phyloP scores from a whole-genome alignment of 2,329 filamentous ascomycete species.

The Penicillium hesseltinei region DNA sequence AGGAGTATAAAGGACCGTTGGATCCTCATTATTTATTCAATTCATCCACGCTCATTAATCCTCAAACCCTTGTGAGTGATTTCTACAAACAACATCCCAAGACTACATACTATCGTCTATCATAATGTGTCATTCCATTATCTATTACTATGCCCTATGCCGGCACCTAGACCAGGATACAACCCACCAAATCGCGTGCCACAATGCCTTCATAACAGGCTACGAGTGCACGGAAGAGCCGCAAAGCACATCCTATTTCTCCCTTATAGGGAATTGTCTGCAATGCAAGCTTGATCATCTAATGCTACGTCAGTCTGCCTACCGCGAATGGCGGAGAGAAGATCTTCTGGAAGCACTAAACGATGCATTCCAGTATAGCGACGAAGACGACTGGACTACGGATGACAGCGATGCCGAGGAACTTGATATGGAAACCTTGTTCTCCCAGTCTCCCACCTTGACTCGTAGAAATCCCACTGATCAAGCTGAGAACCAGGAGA shows the following conservation, averaged over 20 bases:
- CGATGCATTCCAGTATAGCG: neutral
- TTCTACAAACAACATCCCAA: neutral
- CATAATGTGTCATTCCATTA: conserved; percentile 26
- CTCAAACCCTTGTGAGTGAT: neutral
- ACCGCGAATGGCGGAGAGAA: neutral
- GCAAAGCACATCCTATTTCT: conserved; percentile 1
- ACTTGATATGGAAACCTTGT: neutral
- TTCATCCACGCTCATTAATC: neutral
- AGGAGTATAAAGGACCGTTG: neutral
- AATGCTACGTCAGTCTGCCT: neutral
- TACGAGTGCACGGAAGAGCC: conserved; percentile 14
- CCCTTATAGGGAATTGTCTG: conserved; percentile 17
- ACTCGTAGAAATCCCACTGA: too few species aligned
- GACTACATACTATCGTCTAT: neutral
- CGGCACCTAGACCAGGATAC: conserved; percentile 14
- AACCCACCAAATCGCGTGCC: conserved; percentile 18
- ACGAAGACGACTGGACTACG: neutral
- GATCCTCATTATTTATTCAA: neutral
- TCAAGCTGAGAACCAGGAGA: neutral
- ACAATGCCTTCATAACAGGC: conserved; percentile 10
- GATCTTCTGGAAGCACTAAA: neutral
- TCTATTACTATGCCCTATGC: conserved; percentile 27
- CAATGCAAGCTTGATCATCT: neutral
- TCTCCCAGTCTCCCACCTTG: neutral
- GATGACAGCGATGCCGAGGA: neutral